Percentiles rank a stretch among this genome's conserved stretches.
phyloP scores from a whole-genome alignment of 169 alveolate species.

The Pseudocohnilembus persalinus region DNA sequence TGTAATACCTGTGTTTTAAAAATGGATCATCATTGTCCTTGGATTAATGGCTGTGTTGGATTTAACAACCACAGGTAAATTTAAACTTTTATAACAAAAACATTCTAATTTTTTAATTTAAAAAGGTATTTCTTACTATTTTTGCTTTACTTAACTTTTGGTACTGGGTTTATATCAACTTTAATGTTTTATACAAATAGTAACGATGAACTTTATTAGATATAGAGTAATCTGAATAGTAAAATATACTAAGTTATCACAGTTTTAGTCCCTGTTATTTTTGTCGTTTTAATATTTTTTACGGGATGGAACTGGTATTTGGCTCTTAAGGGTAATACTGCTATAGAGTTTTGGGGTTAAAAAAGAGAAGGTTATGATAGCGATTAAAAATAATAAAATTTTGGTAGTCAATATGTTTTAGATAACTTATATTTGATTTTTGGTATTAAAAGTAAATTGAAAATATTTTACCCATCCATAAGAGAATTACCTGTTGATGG shows the following conservation, averaged over 20 bases:
- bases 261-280: background rate
- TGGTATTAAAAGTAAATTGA: background rate
- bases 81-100: background rate
- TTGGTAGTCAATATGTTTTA: background rate
- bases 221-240: background rate
- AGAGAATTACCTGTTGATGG: background rate
- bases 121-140: background rate
- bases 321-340: background rate
- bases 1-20: conserved; percentile 41
- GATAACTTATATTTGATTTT: background rate
- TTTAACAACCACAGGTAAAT: conserved; percentile 35
- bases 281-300: background rate
- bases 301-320: background rate
- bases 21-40: conserved; percentile 63
- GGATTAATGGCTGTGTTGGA: conserved; percentile 53
- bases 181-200: too few species aligned
- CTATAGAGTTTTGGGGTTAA: background rate
- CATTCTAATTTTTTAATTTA: background rate
- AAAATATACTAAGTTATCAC: background rate
- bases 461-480: background rate
- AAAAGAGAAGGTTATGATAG: background rate
- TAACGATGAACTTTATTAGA: background rate
- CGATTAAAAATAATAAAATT: background rate
- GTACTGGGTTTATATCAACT: background rate
- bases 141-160: background rate